A percentile compares a stretch with the other conserved stretches of the same genome.
Conservation (phyloP, 768 basidiomycete species). For the Kwoniella sp. region DNA sequence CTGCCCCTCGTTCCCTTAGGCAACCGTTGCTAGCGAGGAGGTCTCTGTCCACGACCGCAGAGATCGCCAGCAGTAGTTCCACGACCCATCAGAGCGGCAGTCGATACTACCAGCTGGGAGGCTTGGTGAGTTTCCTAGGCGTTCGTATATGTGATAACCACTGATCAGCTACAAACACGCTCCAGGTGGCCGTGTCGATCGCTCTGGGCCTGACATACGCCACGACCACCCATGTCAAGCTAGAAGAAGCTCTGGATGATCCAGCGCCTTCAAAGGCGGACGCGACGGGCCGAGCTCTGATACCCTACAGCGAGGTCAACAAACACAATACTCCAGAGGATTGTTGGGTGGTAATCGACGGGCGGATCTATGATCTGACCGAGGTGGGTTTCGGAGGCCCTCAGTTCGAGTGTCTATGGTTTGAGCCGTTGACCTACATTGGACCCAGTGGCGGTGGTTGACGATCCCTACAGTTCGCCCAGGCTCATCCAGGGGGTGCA, state of each 20-base stretch:
- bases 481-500: slow-evolving; percentile 46
- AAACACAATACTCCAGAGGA: slow-evolving; percentile 42
- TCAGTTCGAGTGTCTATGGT: no score
- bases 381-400: slow-evolving; percentile 31
- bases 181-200: slow-evolving; percentile 11
- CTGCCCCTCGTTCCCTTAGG: no score
- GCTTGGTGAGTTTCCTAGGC: slow-evolving; percentile 5
- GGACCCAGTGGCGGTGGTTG: no score
- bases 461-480: slow-evolving; percentile 43
- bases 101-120: no score
- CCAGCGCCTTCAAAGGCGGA: slow-evolving; percentile 23
- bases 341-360: slow-evolving; percentile 48
- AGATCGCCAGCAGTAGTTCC: no score
- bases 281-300: slow-evolving; percentile 31
- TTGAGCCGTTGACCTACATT: no score
- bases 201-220: slow-evolving; percentile 12
- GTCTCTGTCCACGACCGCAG: no score
- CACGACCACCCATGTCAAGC: not conserved
- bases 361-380: slow-evolving; percentile 48
- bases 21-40: no score
- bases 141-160: no score
- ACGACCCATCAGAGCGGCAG: no score
- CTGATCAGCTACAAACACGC: not conserved
- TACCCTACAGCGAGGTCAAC: slow-evolving; percentile 45
- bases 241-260: slow-evolving; percentile 29